Conservation (phyloP, 441 rosid species). For the Flueggea neowawraea region DNA sequence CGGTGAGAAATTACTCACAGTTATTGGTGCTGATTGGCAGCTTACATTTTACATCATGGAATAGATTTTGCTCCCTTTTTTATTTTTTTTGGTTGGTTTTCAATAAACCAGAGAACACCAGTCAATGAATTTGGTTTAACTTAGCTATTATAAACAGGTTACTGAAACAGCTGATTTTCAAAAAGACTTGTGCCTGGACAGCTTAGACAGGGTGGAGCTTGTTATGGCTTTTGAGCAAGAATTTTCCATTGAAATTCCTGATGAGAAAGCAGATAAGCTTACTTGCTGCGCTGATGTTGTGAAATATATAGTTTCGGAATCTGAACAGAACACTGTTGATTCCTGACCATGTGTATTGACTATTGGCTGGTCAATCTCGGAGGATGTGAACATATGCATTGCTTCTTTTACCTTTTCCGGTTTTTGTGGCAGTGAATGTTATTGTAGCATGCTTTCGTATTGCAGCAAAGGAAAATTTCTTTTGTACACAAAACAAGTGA, state of each 20-base stretch:
- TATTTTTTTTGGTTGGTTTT: too few relatives aligned
- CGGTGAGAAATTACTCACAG: background rate
- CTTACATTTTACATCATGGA: background rate
- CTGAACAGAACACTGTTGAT: constrained; percentile 16
- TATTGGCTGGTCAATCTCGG: too few relatives aligned
- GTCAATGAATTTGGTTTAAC: background rate
- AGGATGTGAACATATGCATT: too few relatives aligned
- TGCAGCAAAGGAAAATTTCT: background rate
- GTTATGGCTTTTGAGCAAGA: constrained; percentile 92
- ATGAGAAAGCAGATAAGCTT: constrained; percentile 70
- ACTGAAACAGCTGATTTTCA: constrained; percentile 69
- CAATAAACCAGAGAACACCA: too few relatives aligned
- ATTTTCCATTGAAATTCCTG: constrained; percentile 76
- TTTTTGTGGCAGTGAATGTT: too few relatives aligned
- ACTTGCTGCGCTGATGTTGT: constrained; percentile 77
- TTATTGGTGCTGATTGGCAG: background rate
- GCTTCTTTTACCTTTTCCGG: too few relatives aligned
- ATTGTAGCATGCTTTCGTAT: background rate
- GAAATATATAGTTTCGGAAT: constrained; percentile 44
- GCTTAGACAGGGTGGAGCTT: constrained; percentile 79
- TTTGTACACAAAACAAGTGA: background rate
- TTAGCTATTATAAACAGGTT: constrained; percentile 36
- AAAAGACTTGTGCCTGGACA: constrained; percentile 70
- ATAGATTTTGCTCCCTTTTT: too few relatives aligned
- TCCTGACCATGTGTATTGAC: constrained; percentile 13